These are phyloP conservation scores for Hypoxylon rubiginosum DNA, from an alignment of 2,329 filamentous ascomycete genomes.

Conservation along the genomic window DNA sequence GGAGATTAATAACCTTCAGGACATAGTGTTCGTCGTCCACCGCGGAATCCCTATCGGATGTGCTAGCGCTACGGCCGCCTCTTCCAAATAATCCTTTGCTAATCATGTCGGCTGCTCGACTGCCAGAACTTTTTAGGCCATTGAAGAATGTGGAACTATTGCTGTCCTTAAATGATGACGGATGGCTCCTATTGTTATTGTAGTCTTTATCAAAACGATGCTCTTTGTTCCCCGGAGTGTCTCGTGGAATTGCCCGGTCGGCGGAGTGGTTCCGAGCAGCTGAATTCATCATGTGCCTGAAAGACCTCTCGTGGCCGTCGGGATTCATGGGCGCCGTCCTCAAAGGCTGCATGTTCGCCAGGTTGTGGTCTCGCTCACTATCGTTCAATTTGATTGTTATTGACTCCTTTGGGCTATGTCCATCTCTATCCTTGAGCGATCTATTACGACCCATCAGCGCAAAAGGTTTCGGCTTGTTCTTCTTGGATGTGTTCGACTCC, in stretches of 20 bases:
- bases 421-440: slow-evolving; percentile 63
- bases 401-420: slow-evolving; percentile 54
- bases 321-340: slow-evolving; percentile 73
- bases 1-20: slow-evolving; percentile 86
- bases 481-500: slow-evolving; percentile 60
- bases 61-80: slow-evolving; percentile 77
- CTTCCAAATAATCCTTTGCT: slow-evolving; percentile 88
- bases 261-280: slow-evolving; percentile 78
- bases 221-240: slow-evolving; percentile 59
- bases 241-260: slow-evolving; percentile 70
- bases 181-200: slow-evolving; percentile 61
- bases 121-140: slow-evolving; percentile 79
- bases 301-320: slow-evolving; percentile 71
- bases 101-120: slow-evolving; percentile 82
- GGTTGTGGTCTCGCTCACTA: slow-evolving; percentile 54
- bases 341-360: slow-evolving; percentile 59
- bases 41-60: slow-evolving; percentile 72
- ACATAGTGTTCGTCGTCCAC: slow-evolving; percentile 87
- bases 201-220: slow-evolving; percentile 62
- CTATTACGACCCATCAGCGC: slow-evolving; percentile 64
- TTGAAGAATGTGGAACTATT: slow-evolving; percentile 75
- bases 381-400: slow-evolving; percentile 52
- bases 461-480: slow-evolving; percentile 69
- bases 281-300: slow-evolving; percentile 76
- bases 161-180: slow-evolving; percentile 70